Evolutionary conservation across 495 filamentous ascomycete genomes (phyloP), one percentile per base, ranked within the genome.

Genomic region (Lophiotrema nucula): DNA sequence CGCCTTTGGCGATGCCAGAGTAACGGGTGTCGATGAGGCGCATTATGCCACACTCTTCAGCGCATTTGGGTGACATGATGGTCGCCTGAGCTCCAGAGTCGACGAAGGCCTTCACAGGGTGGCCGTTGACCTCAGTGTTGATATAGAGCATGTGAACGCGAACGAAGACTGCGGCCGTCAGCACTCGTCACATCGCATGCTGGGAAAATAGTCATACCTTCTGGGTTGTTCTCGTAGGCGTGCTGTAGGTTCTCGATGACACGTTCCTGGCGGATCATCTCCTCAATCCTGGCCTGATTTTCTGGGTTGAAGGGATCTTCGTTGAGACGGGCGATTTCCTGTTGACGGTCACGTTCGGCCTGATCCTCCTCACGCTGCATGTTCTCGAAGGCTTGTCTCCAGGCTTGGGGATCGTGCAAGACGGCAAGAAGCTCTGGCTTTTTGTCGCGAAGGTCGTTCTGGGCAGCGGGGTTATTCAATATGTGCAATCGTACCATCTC

Each of bases 31-130:
- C 95, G 22, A 97, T 85, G n/a, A 97, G 83, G 16, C 93, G 88
- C 88, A 96, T 96, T 72, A 99, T 96, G 67, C 90, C 90, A 69
- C 95, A 97, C 25, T 83, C 78, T 64, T 92, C 86, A 8, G 93
- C 95, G 68, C 90, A 96, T 31, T 83, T 77, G 4, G 93, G 95
- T 4, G 92, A 97, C 93, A 99, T 97, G 75, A 99, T 96, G 16
- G 93, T 99, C 15, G 93, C 88, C 75, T 99, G 95, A 18, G 93
- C 93, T 44, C 93, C 93, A 19, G 93, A 97, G 72, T 99, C 93
- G 62, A 99, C 95, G 47, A 99, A 89, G 8, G 95, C 93, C 76
- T 96, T 97, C 61, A 99, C 83, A 47, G 88, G 86, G 62, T 87
- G 81, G 12, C 87, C 86, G 72, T 97, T 97, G 53, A 99, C 93